These are phyloP conservation scores for Gossypium sturtianum DNA, from an alignment of 345 rosid species.

Conservation along the genomic window DNA sequence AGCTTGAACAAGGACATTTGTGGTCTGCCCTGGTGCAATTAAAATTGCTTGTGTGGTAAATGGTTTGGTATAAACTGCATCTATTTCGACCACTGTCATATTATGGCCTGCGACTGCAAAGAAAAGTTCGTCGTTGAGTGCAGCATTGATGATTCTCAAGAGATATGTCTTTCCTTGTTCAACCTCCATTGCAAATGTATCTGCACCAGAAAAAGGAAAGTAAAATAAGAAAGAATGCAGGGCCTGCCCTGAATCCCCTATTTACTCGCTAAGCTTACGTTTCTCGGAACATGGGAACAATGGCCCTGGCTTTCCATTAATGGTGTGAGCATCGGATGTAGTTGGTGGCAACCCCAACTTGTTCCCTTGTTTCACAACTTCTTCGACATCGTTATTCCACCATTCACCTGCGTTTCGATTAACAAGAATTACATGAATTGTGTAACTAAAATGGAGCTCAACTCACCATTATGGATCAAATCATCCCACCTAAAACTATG, in stretches of 20 bases:
- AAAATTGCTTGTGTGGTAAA: slow-evolving; percentile 44
- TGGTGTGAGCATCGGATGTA: slow-evolving; percentile 69
- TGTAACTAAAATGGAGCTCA: background rate
- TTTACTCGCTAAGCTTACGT: slow-evolving; percentile 18
- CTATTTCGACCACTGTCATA: slow-evolving; percentile 62
- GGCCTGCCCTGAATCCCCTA: background rate
- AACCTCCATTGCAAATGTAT: slow-evolving; percentile 37
- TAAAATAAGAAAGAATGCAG: background rate
- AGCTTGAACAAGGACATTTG: slow-evolving; percentile 54
- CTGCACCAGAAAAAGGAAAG: slow-evolving; percentile 15
- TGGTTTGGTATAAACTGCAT: slow-evolving; percentile 55
- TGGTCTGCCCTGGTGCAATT: slow-evolving; percentile 64
- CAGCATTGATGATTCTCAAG: slow-evolving; percentile 57
- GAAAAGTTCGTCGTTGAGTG: slow-evolving; percentile 64
- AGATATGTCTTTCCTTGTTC: slow-evolving; percentile 46
- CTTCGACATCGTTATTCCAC: slow-evolving; percentile 68
- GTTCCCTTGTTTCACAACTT: slow-evolving; percentile 41
- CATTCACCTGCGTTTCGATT: slow-evolving; percentile 45
- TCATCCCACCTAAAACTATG: slow-evolving; percentile 40
- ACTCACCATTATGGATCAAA: background rate
- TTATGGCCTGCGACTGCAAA: slow-evolving; percentile 56
- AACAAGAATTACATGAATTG: background rate
- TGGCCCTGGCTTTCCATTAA: slow-evolving; percentile 61
- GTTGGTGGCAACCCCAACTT: slow-evolving; percentile 59
- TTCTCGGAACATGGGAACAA: slow-evolving; percentile 39